These are phyloP conservation scores for Gossypium australe DNA, from an alignment of 345 rosid genomes.

Conservation along the genomic window DNA sequence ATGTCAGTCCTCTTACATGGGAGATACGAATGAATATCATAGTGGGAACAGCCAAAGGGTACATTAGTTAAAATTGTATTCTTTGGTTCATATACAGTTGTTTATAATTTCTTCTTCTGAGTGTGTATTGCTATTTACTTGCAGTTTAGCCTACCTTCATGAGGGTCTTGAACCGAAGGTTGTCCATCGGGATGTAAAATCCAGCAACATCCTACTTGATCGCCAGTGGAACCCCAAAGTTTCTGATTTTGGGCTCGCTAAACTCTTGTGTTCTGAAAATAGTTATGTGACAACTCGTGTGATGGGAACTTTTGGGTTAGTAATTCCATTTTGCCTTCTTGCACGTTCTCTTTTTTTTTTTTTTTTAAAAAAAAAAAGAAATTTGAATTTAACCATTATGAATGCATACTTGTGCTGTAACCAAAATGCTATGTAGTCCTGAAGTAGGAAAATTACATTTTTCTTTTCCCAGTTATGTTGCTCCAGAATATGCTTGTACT, in stretches of 20 bases:
- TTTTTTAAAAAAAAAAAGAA: not conserved
- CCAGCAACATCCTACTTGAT: constrained; percentile 86
- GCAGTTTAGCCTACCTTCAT: constrained; percentile 92
- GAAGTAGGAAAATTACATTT: constrained; percentile 1
- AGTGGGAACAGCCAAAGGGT: constrained; percentile 93
- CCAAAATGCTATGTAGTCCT: not conserved
- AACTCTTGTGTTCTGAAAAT: constrained; percentile 73
- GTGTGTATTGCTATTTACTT: not conserved
- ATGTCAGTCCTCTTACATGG: constrained; percentile 84
- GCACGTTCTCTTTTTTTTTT: not conserved
- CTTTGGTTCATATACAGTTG: constrained; percentile 1
- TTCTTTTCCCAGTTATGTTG: constrained; percentile 62
- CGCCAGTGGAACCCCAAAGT: constrained; percentile 87
- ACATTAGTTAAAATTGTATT: constrained; percentile 5
- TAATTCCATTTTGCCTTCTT: constrained; percentile 13
- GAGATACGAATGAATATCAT: constrained; percentile 82
- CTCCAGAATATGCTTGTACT: constrained; percentile 96
- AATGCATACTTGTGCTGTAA: not conserved
- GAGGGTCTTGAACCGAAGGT: constrained; percentile 99
- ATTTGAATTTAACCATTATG: constrained; percentile 5
- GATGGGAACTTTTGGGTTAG: constrained; percentile 97
- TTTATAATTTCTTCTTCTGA: not conserved
- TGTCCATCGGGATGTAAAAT: constrained; percentile 91
- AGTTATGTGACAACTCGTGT: constrained; percentile 95
- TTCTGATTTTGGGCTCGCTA: constrained; percentile 98